Conservation (phyloP, 176 grass and related monocot genomes). For the Avena atlantica region DNA sequence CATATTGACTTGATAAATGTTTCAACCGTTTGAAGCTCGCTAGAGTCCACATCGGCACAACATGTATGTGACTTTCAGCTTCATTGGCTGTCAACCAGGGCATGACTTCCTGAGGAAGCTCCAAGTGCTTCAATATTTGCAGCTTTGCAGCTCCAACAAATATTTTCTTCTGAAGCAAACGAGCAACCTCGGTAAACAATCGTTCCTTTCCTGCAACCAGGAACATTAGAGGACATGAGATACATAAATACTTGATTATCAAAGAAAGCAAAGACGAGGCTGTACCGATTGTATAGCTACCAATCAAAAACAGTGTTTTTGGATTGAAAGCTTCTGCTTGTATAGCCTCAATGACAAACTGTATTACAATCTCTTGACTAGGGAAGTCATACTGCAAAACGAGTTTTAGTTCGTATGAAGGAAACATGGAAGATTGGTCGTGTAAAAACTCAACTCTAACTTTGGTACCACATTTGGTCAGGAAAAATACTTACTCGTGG, state of each 20-base stretch:
- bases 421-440: slow-evolving; percentile 21
- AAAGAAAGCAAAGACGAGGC: slow-evolving; percentile 18
- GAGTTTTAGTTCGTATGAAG: slow-evolving; percentile 8
- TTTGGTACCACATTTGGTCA: neutral
- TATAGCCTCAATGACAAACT: slow-evolving; percentile 96
- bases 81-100: slow-evolving; percentile 94
- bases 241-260: slow-evolving; percentile 24
- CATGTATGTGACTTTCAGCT: slow-evolving; percentile 92
- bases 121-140: slow-evolving; percentile 69
- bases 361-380: slow-evolving; percentile 83
- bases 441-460: slow-evolving; percentile 13
- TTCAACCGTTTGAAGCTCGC: slow-evolving; percentile 96
- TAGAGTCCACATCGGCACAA: slow-evolving; percentile 96
- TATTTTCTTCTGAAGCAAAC: slow-evolving; percentile 86
- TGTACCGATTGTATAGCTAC: slow-evolving; percentile 96
- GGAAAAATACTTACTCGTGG: slow-evolving; percentile 62
- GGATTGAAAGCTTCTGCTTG: slow-evolving; percentile 98
- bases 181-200: slow-evolving; percentile 83
- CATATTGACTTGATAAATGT: slow-evolving; percentile 81
- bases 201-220: slow-evolving; percentile 82
- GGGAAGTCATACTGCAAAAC: slow-evolving; percentile 94
- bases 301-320: slow-evolving; percentile 93
- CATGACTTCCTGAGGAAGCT: slow-evolving; percentile 81
- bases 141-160: slow-evolving; percentile 85
- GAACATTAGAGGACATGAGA: slow-evolving; percentile 2